Base-by-base conservation (phyloP, 768 basidiomycete species). In the Psilocybe sp. region DNA sequence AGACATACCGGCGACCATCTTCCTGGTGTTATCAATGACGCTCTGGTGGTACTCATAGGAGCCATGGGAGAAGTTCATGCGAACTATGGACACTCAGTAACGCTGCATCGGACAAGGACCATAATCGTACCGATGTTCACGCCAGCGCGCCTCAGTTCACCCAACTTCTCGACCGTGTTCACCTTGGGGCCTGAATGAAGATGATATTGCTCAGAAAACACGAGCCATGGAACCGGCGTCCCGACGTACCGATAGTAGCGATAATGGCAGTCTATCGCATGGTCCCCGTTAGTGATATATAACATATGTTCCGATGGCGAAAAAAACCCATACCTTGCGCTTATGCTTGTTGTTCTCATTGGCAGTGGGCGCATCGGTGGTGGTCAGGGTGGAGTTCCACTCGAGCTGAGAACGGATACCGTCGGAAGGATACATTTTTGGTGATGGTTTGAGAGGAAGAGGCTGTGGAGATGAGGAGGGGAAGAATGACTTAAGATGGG, bases 1-100 rank as follows among this genome's bases (percentile, higher is more conserved):
- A 38, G 49, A 66, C 82, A 60, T 58, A 93, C 92, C 72, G 38
- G 82, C 81, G 47, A 92, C 80, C 77, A 89, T 86, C 66, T 85
- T 86, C 62, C 95, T 80, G 44, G 93, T 89, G 78, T 98, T 98
- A 76, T 98, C 95, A 66, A 99, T 93, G 59, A 98, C 97, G 57
- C 91, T 94, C 75, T 99, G 94, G 74, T 98, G 97, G 69, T 96
- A 98, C 62, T 94, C 93, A 71, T 99, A 95, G 49, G 87, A 88
- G 41, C 97, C 97, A 83, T 99, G 97, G 47, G 96, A 98, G 69
- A 98, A 99, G 81, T 99, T 99, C 97, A 99, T 98, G 72, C 97
- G 95, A 56, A 99, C 97, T 98, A 60, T 37, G 49, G 47, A 7
- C 4, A 14, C 23, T 15, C 47, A 23, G 44, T 31, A 16, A 32